These are phyloP conservation scores for Collybiopsis confluens DNA, from an alignment of 768 basidiomycete species.

Conservation along the genomic window DNA sequence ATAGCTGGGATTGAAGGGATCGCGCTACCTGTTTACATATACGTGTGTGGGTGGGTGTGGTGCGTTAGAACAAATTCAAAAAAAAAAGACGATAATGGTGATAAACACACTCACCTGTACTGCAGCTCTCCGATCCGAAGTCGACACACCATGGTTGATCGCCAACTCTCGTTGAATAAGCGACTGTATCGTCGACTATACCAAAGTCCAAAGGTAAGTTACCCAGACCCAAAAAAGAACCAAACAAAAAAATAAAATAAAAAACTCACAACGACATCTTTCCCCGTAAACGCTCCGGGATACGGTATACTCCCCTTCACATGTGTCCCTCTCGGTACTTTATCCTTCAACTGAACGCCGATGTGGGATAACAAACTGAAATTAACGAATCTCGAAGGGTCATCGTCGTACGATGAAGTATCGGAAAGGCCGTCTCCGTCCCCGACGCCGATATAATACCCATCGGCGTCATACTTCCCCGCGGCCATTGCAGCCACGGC, in stretches of 20 bases:
- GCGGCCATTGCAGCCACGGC: no score
- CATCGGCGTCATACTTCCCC: no score
- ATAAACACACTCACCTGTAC: slow-evolving; percentile 62
- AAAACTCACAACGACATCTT: slow-evolving; percentile 81
- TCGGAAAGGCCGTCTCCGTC: not conserved
- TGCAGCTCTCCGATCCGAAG: slow-evolving; percentile 77
- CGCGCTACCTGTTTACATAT: slow-evolving; percentile 66
- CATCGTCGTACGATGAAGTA: not conserved
- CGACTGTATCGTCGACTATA: slow-evolving; percentile 80
- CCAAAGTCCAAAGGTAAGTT: not conserved
- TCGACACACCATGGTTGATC: slow-evolving; percentile 67
- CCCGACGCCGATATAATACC: no score
- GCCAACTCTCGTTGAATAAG: slow-evolving; percentile 83
- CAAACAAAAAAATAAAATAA: no score
- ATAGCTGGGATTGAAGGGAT: slow-evolving; percentile 87
- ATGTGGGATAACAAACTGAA: slow-evolving; percentile 84
- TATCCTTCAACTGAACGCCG: slow-evolving; percentile 84
- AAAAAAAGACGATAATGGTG: slow-evolving; percentile 40
- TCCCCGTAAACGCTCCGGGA: slow-evolving; percentile 87
- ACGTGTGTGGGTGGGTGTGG: slow-evolving; percentile 55
- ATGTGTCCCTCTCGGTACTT: slow-evolving; percentile 81
- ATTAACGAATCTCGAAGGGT: slow-evolving; percentile 59
- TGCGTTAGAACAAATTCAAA: slow-evolving; percentile 35
- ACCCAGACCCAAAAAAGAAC: no score
- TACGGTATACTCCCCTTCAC: slow-evolving; percentile 93